Evolutionary conservation across 192 early-diverging fungal genomes (phyloP).

Genomic region (Nowakowskiella sp.): DNA sequence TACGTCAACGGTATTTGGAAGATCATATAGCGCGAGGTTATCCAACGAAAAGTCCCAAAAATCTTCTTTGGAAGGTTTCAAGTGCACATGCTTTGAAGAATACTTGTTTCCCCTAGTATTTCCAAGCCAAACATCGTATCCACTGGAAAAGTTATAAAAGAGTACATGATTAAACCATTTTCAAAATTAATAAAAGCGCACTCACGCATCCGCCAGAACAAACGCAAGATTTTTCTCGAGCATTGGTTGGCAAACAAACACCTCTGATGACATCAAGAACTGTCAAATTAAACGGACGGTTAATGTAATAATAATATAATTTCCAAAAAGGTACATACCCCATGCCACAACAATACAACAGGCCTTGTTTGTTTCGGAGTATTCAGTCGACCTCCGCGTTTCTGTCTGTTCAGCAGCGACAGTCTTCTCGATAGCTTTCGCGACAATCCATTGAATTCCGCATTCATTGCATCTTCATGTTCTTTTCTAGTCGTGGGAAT

Average conservation of each 20-base stretch:
- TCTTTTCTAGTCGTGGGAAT: slow-evolving; percentile 46
- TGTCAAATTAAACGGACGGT: slow-evolving; percentile 10
- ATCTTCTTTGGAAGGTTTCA: slow-evolving; percentile 52
- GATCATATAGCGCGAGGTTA: slow-evolving; percentile 77
- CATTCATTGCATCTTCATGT: too few species aligned
- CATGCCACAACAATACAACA: slow-evolving; percentile 90
- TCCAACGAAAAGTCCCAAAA: slow-evolving; percentile 97
- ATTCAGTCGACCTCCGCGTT: slow-evolving; percentile 6
- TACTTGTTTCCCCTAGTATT: slow-evolving; percentile 95
- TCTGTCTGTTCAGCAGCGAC: background rate
- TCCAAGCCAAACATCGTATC: slow-evolving; percentile 93
- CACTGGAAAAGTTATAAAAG: slow-evolving; percentile 5
- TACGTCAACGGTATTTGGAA: slow-evolving; percentile 78
- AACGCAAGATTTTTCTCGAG: slow-evolving; percentile 68
- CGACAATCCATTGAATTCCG: background rate
- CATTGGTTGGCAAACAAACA: slow-evolving; percentile 82
- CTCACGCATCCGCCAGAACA: slow-evolving; percentile 64
- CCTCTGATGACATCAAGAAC: slow-evolving; percentile 87
- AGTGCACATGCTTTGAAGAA: slow-evolving; percentile 68
- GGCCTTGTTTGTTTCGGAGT: slow-evolving; percentile 37
- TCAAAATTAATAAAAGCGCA: too few species aligned
- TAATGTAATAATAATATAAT: background rate
- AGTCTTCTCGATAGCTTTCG: slow-evolving; percentile 17
- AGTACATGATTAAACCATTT: slow-evolving; percentile 1
- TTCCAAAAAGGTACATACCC: slow-evolving; percentile 2